A percentile compares a stretch with the other conserved stretches of the same genome.
phyloP scores from a whole-genome alignment of 208 protist genomes.

The Herpetomonas tarakana region DNA sequence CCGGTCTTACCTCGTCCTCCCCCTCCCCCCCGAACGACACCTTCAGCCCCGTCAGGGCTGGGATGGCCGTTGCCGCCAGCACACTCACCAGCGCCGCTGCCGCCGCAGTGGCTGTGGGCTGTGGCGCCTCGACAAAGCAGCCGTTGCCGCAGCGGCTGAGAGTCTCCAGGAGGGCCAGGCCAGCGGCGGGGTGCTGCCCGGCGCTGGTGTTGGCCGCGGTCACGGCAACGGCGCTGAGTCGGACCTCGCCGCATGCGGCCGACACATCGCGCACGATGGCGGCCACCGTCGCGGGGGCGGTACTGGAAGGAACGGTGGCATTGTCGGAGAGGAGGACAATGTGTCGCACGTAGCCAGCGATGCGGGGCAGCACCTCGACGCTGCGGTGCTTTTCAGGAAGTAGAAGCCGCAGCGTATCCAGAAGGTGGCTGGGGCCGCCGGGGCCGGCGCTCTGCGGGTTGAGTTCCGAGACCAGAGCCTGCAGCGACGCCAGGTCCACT shows the following conservation, averaged over 20 bases:
- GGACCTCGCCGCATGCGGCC: slow-evolving; percentile 14
- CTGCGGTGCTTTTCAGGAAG: slow-evolving; percentile 5
- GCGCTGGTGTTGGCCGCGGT: slow-evolving; percentile 7
- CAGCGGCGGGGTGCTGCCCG: background rate
- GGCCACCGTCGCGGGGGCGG: slow-evolving; percentile 10
- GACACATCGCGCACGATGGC: slow-evolving; percentile 26
- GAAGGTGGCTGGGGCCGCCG: slow-evolving; percentile 26
- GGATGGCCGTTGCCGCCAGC: slow-evolving; percentile 36
- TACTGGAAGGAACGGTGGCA: slow-evolving; percentile 1
- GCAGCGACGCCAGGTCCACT: slow-evolving; percentile 13
- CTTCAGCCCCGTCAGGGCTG: slow-evolving; percentile 41
- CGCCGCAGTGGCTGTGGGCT: slow-evolving; percentile 11
- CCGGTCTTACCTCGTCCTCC: slow-evolving; percentile 2
- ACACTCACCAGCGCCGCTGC: slow-evolving; percentile 32
- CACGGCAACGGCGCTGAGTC: slow-evolving; percentile 62
- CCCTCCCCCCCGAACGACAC: slow-evolving; percentile 13
- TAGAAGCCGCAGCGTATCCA: slow-evolving; percentile 30
- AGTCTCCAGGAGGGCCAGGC: slow-evolving; percentile 38
- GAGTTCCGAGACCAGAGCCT: slow-evolving; percentile 11
- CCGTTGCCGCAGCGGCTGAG: slow-evolving; percentile 49
- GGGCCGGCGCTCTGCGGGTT: slow-evolving; percentile 16
- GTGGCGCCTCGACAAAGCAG: slow-evolving; percentile 19
- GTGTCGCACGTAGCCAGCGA: slow-evolving; percentile 58
- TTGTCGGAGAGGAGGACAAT: slow-evolving; percentile 64
- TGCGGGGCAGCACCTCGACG: background rate